Percentiles rank a stretch among this genome's conserved stretches.
Evolutionary conservation across 768 basidiomycete species (phyloP).

Genomic region (Cystofilobasidium capitatum): DNA sequence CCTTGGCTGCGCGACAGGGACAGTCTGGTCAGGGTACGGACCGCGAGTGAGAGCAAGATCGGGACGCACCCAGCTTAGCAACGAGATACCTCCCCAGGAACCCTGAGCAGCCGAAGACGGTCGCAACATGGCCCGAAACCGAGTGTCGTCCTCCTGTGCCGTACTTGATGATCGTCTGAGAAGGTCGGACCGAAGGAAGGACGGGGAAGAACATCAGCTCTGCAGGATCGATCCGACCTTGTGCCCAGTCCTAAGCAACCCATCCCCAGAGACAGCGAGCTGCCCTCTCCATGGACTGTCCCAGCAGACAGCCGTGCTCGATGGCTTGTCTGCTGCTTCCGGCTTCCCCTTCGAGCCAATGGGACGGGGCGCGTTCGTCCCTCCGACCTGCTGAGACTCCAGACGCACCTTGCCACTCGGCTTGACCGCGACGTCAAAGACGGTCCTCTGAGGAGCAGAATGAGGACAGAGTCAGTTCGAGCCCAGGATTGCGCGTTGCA

Average conservation of each 20-base stretch:
- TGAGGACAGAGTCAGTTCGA: not conserved
- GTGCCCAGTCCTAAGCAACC: too few relatives aligned
- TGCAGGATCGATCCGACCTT: too few relatives aligned
- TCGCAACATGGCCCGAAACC: slow-evolving; percentile 80
- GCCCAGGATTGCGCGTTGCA: not conserved
- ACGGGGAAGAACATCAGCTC: not conserved
- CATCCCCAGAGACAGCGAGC: too few relatives aligned
- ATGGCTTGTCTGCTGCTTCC: not conserved
- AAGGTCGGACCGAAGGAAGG: not conserved
- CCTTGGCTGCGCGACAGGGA: slow-evolving; percentile 52
- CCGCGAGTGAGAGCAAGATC: not conserved
- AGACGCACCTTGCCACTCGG: not conserved
- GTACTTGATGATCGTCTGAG: slow-evolving; percentile 54
- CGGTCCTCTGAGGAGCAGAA: not conserved
- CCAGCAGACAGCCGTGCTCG: not conserved
- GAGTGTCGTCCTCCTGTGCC: slow-evolving; percentile 62
- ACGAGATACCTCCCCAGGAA: slow-evolving; percentile 92
- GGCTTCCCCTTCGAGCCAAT: not conserved
- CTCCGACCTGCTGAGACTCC: too few relatives aligned
- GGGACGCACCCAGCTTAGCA: slow-evolving; percentile 69
- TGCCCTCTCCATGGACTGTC: too few relatives aligned
- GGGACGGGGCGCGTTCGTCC: too few relatives aligned
- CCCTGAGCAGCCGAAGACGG: slow-evolving; percentile 93
- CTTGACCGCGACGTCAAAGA: slow-evolving; percentile 1
- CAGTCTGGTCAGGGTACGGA: not conserved